A percentile compares a stretch with the other conserved stretches of the same genome.
Conservation (phyloP, 2,329 filamentous ascomycete genomes). For the Westerdykella ornata region DNA sequence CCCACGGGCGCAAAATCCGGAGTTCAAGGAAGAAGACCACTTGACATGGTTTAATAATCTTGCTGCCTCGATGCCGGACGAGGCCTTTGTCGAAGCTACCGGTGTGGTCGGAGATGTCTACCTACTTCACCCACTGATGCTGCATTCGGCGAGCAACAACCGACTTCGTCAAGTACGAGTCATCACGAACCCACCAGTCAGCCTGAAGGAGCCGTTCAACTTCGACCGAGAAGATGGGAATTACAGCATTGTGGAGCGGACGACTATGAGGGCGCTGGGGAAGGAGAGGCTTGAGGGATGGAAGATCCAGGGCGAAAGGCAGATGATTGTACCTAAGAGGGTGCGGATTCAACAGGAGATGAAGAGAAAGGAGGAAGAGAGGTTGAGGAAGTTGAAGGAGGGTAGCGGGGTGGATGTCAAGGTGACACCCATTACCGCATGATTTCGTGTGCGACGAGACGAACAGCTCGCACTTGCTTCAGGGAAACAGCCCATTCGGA, state of each 20-base stretch:
- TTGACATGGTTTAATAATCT: conserved; percentile 44
- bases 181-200: conserved; percentile 53
- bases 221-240: conserved; percentile 46
- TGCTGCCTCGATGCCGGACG: conserved; percentile 28
- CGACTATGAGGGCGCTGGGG: conserved; percentile 48
- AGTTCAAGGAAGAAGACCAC: conserved; percentile 41
- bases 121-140: conserved; percentile 55
- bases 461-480: no score
- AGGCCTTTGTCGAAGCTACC: conserved; percentile 49
- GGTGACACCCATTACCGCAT: background rate
- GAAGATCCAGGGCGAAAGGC: conserved; percentile 47
- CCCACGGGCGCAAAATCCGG: conserved; percentile 45
- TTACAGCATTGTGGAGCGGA: conserved; percentile 52
- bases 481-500: no score
- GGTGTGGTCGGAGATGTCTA: conserved; percentile 53
- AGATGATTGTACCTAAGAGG: conserved; percentile 47
- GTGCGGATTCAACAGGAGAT: conserved; percentile 45
- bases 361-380: conserved; percentile 45
- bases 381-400: conserved; percentile 35
- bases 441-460: no score
- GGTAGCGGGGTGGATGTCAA: conserved; percentile 8
- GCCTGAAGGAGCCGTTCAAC: conserved; percentile 46
- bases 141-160: conserved; percentile 51
- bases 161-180: conserved; percentile 43
- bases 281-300: conserved; percentile 46